These are phyloP conservation scores for Phyllosticta citriasiana DNA, from an alignment of 2,329 filamentous ascomycete species.

Conservation along the genomic window DNA sequence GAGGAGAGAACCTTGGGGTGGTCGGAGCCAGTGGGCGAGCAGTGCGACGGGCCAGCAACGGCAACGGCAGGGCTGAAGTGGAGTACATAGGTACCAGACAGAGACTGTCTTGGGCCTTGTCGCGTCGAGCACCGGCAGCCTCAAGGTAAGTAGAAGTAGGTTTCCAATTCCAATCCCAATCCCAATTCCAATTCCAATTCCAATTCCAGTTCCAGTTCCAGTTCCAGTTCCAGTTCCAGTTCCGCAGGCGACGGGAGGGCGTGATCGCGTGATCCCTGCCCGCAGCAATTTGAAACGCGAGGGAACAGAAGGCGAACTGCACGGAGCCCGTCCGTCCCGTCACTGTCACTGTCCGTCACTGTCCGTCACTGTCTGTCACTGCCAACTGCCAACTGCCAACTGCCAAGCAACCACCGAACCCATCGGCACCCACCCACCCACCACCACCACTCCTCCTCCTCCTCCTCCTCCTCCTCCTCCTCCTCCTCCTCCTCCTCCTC, in stretches of 20 bases:
- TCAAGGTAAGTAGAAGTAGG: too few species aligned
- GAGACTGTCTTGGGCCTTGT: neutral
- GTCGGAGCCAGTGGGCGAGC: neutral
- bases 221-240: neutral
- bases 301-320: neutral
- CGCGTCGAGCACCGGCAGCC: too few species aligned
- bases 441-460: neutral
- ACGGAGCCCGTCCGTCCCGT: too few species aligned
- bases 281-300: conserved; percentile 9
- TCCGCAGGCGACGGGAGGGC: neutral
- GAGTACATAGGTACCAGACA: neutral
- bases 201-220: too few species aligned
- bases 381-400: neutral
- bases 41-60: conserved; percentile 1
- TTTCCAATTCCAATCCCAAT: too few species aligned
- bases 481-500: neutral
- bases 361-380: neutral
- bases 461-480: neutral
- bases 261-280: conserved; percentile 2
- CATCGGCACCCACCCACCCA: neutral
- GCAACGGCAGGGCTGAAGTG: neutral
- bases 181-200: too few species aligned
- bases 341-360: too few species aligned
- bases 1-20: too few species aligned
- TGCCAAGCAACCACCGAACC: neutral